A percentile compares a stretch with the other conserved stretches of the same genome.
These are phyloP conservation scores for Irpex lacteus DNA, from an alignment of 1,284 basidiomycete species.

Conservation along the genomic window DNA sequence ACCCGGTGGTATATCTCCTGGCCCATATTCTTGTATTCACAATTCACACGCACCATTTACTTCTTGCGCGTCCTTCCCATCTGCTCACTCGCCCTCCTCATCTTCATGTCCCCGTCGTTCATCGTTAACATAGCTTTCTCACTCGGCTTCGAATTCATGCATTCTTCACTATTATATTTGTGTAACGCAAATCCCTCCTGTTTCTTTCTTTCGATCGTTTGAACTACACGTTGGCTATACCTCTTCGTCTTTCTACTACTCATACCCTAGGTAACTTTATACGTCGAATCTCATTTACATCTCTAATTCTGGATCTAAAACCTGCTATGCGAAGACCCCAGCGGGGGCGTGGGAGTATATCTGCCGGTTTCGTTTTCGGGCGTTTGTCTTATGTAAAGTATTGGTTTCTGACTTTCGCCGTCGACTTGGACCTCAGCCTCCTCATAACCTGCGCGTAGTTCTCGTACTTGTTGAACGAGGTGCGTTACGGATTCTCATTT, in stretches of 20 bases:
- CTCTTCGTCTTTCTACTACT: constrained; percentile 12
- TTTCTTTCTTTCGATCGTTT: constrained; percentile 1
- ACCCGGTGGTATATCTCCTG: too few species aligned
- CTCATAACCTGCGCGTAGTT: too few species aligned
- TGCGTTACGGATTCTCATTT: too few species aligned
- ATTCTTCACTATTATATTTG: not conserved
- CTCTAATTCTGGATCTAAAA: not conserved
- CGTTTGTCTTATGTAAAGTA: too few species aligned
- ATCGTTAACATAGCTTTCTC: not conserved
- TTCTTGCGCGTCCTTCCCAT: not conserved
- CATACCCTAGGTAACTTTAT: constrained; percentile 15
- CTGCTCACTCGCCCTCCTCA: too few species aligned
- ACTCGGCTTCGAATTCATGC: not conserved
- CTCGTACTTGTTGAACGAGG: too few species aligned
- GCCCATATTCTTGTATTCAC: not conserved
- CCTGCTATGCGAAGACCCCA: not conserved
- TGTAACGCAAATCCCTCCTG: constrained; percentile 8
- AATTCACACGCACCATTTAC: not conserved
- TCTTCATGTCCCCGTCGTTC: not conserved
- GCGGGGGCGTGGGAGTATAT: too few species aligned
- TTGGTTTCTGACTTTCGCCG: too few species aligned
- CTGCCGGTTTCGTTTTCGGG: too few species aligned
- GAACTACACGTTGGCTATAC: constrained; percentile 9
- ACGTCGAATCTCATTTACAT: not conserved
- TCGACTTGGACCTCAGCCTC: too few species aligned